Base-by-base conservation (phyloP, 371 early-diverging fungal species). In the Funneliformis caledonium region DNA sequence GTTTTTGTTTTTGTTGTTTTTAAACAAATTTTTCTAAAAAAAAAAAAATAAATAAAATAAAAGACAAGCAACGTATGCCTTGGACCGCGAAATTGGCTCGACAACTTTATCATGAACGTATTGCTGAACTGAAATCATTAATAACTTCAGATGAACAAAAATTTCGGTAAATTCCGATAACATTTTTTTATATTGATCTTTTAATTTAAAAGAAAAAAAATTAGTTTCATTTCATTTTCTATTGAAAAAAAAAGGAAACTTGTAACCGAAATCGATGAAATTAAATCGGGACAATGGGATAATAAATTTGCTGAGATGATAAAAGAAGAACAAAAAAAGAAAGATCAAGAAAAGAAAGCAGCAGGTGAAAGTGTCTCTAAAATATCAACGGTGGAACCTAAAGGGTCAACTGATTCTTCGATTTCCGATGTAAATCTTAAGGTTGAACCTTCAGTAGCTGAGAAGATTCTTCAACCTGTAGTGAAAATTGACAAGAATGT, bases 41-140 rank as follows among this genome's bases (percentile, higher is more conserved):
- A n/a, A 43, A 7, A 65, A 65, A 65, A 16, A 52, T 52, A n/a
- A 37, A 22, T 31, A 65, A 31, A 65, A 26, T 43, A 43, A 43
- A n/a, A 77, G 77, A 77, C 48, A 50, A 48, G 45, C 52, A 33
- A 31, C 79, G 79, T n/a, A 79, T 79, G 79, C 72, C 79, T 14
- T 47, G 47, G 7, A 56, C 79, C 19, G 79, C 79, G 33, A 79
- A 79, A 79, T 79, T 79, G 33, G 79, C 79, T n/a, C 69, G 72
- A 19, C 43, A 70, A 59, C 72, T 79, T 43, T 79, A 79, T 59
- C 69, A 68, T 42, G 80, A 79, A n/a, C 80, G 72, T 47, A 70
- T 79, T 59, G n/a, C 10, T 33, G 72, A 79, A 59, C 47, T 79
- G 42, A 79, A 52, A 79, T 56, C 72, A 43, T 4, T 14, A 19